Evolutionary conservation across 2,329 filamentous ascomycete genomes (phyloP).

Genomic region (Paecilomyces niveus): DNA sequence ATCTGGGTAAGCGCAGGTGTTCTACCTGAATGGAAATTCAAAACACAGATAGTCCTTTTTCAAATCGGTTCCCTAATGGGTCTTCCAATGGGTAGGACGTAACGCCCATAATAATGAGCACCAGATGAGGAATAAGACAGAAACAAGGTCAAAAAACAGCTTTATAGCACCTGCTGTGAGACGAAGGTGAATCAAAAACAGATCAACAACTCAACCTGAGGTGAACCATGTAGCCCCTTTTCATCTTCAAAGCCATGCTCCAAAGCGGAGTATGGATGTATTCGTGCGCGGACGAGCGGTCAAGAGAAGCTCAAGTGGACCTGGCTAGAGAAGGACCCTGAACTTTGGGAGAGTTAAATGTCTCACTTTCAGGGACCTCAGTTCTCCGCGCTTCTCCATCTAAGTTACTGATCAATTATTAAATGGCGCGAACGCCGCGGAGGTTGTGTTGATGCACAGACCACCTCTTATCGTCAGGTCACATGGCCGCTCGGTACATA

Average conservation of each 20-base stretch:
- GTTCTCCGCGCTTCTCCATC: not conserved
- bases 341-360: not conserved
- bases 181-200: too few relatives aligned
- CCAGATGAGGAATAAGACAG: too few relatives aligned
- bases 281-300: too few relatives aligned
- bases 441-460: not conserved
- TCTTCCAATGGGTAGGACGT: not conserved
- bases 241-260: too few relatives aligned
- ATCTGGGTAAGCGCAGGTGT: not conserved
- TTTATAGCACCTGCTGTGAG: too few relatives aligned
- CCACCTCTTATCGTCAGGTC: not conserved
- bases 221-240: too few relatives aligned
- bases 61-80: not conserved
- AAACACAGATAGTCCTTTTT: not conserved
- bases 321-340: not conserved
- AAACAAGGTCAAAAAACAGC: too few relatives aligned
- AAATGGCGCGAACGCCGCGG: not conserved
- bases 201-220: too few relatives aligned
- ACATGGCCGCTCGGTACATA: not conserved
- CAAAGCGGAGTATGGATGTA: too few relatives aligned
- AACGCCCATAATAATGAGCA: too few relatives aligned
- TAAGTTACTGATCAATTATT: not conserved
- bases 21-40: not conserved
- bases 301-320: too few relatives aligned
- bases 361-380: not conserved